Conservation (phyloP, 2,329 filamentous ascomycete species). For the Fusarium torreyae region DNA sequence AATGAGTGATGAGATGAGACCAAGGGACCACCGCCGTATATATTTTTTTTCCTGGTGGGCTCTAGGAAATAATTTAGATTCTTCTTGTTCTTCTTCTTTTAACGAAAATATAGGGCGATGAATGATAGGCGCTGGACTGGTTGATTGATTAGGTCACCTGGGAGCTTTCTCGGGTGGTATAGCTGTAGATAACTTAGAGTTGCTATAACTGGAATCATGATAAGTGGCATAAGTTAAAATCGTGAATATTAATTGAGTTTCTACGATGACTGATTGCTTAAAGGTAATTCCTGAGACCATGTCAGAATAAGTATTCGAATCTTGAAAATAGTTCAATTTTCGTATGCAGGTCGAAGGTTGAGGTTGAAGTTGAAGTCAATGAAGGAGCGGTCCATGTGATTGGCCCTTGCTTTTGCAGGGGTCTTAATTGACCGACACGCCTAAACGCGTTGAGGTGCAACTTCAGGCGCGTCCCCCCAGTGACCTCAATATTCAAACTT, state of each 20-base stretch:
- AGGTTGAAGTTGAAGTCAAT: not conserved
- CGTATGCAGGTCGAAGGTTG: not conserved
- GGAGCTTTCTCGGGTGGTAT: conserved; percentile 14
- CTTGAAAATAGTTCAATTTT: not conserved
- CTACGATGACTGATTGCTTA: not conserved
- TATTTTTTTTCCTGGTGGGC: conserved; percentile 24
- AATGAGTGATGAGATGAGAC: conserved; percentile 42
- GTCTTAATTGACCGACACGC: conserved; percentile 51
- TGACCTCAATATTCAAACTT: conserved; percentile 42
- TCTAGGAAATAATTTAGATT: conserved; percentile 40
- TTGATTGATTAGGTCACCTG: conserved; percentile 22
- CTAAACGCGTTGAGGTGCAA: conserved; percentile 49
- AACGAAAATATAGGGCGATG: conserved; percentile 46
- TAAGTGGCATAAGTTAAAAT: conserved; percentile 1
- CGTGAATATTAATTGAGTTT: not conserved
- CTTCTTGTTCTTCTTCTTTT: conserved; percentile 28
- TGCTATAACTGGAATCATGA: conserved; percentile 13
- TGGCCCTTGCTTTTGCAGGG: conserved; percentile 33
- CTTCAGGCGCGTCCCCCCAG: conserved; percentile 51
- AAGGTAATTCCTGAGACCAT: not conserved
- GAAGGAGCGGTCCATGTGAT: conserved; percentile 15
- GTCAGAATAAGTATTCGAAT: not conserved
- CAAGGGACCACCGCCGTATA: conserved; percentile 6
- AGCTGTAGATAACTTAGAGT: conserved; percentile 27
- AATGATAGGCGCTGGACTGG: conserved; percentile 40